A percentile compares a stretch with the other conserved stretches of the same genome.
Evolutionary conservation across 225 moss, liverwort and hornwort species (phyloP).

Genomic region (Neckera pumila): DNA sequence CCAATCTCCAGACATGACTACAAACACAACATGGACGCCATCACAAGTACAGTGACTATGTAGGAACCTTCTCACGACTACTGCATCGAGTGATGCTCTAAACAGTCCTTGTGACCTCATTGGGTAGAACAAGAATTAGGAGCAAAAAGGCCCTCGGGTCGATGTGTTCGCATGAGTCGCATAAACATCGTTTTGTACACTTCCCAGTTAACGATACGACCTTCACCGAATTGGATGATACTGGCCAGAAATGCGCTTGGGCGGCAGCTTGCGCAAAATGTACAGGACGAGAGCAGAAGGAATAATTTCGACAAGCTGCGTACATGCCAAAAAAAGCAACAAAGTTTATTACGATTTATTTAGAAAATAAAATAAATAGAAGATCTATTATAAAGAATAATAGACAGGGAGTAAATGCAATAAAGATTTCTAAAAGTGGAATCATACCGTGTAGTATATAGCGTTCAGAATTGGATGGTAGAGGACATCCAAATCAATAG

Average conservation of each 20-base stretch:
- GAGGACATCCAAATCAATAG: conserved; percentile 92
- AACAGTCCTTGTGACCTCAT: conserved; percentile 3
- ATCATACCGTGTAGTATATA: conserved; percentile 86
- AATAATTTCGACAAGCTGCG: conserved; percentile 90
- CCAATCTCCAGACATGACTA: conserved; percentile 35
- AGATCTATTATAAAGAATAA: not conserved
- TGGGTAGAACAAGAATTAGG: conserved; percentile 5
- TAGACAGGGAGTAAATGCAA: not conserved
- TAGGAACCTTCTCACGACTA: conserved; percentile 22
- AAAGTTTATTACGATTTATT: not conserved
- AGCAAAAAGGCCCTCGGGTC: conserved; percentile 7
- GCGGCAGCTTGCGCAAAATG: conserved; percentile 92
- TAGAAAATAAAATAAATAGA: not conserved
- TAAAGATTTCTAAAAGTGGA: not conserved
- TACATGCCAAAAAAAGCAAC: not conserved
- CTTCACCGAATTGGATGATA: conserved; percentile 89
- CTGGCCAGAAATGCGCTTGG: conserved; percentile 53
- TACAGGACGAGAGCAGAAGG: conserved; percentile 93
- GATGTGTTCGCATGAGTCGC: conserved; percentile 8
- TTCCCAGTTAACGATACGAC: not conserved
- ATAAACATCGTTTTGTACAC: conserved; percentile 36
- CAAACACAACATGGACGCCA: conserved; percentile 36
- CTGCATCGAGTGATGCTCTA: conserved; percentile 26
- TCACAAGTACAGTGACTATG: conserved; percentile 19
- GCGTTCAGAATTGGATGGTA: conserved; percentile 89